phyloP scores from a whole-genome alignment of 2,329 filamentous ascomycete genomes.

The Chaetothyriales sp. region DNA sequence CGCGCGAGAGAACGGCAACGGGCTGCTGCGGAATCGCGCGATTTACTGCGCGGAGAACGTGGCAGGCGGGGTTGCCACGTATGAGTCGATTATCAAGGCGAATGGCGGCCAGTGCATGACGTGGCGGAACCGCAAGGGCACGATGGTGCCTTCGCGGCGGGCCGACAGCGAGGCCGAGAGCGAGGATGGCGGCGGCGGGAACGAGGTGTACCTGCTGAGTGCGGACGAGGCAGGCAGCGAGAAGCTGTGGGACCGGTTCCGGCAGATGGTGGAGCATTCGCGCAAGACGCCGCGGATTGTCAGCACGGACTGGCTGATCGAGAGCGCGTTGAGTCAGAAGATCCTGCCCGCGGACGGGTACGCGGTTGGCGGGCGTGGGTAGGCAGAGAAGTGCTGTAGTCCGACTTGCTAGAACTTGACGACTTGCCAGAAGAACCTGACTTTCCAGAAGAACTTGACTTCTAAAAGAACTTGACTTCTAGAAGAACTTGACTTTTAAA shows the following conservation, averaged over 20 bases:
- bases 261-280: constrained; percentile 61
- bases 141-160: constrained; percentile 47
- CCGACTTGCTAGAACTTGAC: too few species aligned
- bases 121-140: constrained; percentile 61
- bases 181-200: constrained; percentile 27
- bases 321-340: constrained; percentile 78
- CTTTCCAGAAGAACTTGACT: too few species aligned
- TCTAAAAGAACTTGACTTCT: too few species aligned
- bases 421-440: too few species aligned
- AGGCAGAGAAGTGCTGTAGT: too few species aligned
- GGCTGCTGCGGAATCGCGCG: constrained; percentile 59
- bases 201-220: constrained; percentile 71
- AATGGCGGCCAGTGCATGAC: constrained; percentile 75
- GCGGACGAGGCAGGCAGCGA: constrained; percentile 50
- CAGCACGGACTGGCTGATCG: constrained; percentile 74
- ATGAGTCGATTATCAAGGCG: constrained; percentile 69
- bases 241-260: constrained; percentile 66
- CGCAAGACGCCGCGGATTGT: constrained; percentile 74
- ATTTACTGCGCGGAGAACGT: constrained; percentile 77
- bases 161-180: constrained; percentile 22
- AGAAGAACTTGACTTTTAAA: too few species aligned
- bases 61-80: constrained; percentile 69
- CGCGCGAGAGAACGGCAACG: constrained; percentile 62
- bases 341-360: constrained; percentile 55
- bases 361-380: constrained; percentile 23